Conservation (phyloP, 2,329 filamentous ascomycete species). For the Albifimbria verrucaria region DNA sequence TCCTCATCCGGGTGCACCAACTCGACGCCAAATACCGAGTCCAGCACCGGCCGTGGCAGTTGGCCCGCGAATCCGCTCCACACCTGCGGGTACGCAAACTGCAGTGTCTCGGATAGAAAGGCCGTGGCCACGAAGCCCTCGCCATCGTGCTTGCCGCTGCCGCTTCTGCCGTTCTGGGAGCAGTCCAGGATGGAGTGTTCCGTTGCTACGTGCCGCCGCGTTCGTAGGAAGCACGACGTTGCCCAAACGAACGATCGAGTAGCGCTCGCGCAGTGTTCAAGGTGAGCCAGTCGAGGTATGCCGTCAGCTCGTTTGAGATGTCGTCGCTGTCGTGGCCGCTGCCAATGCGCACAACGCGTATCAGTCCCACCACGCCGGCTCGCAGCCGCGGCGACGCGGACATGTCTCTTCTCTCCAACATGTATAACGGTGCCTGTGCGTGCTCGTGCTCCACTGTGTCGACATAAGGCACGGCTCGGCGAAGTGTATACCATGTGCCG, state of each 20-base stretch:
- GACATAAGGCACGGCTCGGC: conserved; percentile 2
- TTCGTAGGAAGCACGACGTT: conserved; percentile 22
- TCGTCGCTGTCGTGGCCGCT: not conserved
- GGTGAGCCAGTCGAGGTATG: conserved; percentile 30
- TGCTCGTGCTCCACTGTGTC: not conserved
- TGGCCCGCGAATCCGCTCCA: conserved; percentile 24
- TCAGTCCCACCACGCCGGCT: conserved; percentile 22
- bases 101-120: conserved; percentile 24
- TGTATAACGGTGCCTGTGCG: conserved; percentile 8
- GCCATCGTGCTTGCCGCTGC: not conserved
- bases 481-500: conserved; percentile 24
- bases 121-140: conserved; percentile 20
- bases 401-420: conserved; percentile 15
- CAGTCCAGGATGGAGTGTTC: conserved; percentile 6
- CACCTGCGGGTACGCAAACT: conserved; percentile 26
- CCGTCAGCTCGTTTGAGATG: conserved; percentile 16
- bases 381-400: conserved; percentile 23
- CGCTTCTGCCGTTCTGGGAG: not conserved
- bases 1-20: not conserved
- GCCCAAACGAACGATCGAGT: conserved; percentile 26
- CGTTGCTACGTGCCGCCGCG: conserved; percentile 20
- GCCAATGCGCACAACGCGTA: not conserved
- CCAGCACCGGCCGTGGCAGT: conserved; percentile 26
- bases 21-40: conserved; percentile 13
- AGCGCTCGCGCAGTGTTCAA: conserved; percentile 17